Base-by-base conservation (phyloP, 2,329 filamentous ascomycete species). In the Pseudogymnoascus sp. region DNA sequence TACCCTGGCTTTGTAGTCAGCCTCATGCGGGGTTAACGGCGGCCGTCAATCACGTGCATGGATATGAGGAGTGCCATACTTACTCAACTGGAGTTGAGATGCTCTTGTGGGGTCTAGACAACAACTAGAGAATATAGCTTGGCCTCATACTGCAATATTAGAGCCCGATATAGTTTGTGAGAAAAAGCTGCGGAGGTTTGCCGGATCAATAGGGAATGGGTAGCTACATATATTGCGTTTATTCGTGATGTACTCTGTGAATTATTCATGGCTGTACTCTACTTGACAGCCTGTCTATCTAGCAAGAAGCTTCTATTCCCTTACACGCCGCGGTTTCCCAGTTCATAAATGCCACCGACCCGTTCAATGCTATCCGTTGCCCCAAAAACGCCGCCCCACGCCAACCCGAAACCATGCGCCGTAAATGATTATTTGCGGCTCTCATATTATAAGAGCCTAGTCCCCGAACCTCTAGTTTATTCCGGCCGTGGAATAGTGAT, bases 401-500 rank as follows among this genome's bases (percentile, higher is more conserved):
- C 50, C 50, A 57, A 33, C 50, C 50, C 13, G 17, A 57, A 57
- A n/a, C 28, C 28, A 57, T 35, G 28, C 50, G 28, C 50, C 26
- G 9, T 57, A 33, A 13, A 57, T 57, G 50, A 57, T 15, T 21
- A 33, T 33, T 33, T 21, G 17, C 1, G 10, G 28, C 50, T 57
- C 50, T 57, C 50, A 33, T 57, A 57, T 33, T 33, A 57, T 21
- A 15, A 33, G 50, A 57, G 50, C 50, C 50, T 10, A 33, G 7
- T 33, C 15, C n/a, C 28, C 5, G 17, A 57, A 15, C 21, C 50
- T 33, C 28, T 33, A 57, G 1, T n/a, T 33, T 57, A 57, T 57
- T 57, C 50, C 19, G 71, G 65, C 11, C 70, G 69, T 26, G 74
- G 76, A 63, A 78, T 77, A 13, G 75, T 72, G 33, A 77, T 73